phyloP scores from a whole-genome alignment of 257 asterid genomes.

The Lycium barbarum region DNA sequence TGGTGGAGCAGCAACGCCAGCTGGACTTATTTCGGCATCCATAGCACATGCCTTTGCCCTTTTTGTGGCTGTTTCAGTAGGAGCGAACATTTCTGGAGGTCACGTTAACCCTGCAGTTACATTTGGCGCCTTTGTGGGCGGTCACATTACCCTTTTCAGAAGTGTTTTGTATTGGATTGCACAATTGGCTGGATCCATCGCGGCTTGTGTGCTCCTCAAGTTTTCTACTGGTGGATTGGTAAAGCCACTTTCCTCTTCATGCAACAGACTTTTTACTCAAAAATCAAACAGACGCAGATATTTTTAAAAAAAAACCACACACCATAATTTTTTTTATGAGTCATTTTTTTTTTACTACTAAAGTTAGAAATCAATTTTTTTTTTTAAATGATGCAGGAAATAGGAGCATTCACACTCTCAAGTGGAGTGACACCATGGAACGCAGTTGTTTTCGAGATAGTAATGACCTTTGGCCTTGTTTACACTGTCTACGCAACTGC shows the following conservation, averaged over 20 bases:
- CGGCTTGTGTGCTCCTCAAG: slow-evolving; percentile 77
- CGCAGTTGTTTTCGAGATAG: slow-evolving; percentile 76
- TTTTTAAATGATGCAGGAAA: slow-evolving; percentile 51
- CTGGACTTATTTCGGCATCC: slow-evolving; percentile 68
- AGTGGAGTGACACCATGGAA: slow-evolving; percentile 64
- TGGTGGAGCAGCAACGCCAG: slow-evolving; percentile 67
- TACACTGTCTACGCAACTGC: slow-evolving; percentile 91
- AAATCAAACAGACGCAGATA: not conserved
- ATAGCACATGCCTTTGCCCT: slow-evolving; percentile 84
- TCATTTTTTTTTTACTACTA: no score
- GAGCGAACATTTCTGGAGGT: slow-evolving; percentile 88
- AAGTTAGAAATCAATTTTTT: not conserved
- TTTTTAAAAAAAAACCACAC: no score
- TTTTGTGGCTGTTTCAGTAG: slow-evolving; percentile 76
- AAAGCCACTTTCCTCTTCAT: not conserved
- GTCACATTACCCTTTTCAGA: slow-evolving; percentile 64
- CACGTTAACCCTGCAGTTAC: slow-evolving; percentile 91
- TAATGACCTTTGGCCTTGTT: slow-evolving; percentile 85
- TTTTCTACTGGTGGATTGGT: slow-evolving; percentile 82
- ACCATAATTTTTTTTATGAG: no score
- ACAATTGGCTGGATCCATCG: slow-evolving; percentile 76
- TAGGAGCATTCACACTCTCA: slow-evolving; percentile 72
- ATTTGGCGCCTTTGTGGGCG: slow-evolving; percentile 81
- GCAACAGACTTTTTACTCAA: not conserved
- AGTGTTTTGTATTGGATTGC: slow-evolving; percentile 80